Evolutionary conservation across 805 yeast genomes (phyloP).

Genomic region (Schizosaccharomyces lindneri): DNA sequence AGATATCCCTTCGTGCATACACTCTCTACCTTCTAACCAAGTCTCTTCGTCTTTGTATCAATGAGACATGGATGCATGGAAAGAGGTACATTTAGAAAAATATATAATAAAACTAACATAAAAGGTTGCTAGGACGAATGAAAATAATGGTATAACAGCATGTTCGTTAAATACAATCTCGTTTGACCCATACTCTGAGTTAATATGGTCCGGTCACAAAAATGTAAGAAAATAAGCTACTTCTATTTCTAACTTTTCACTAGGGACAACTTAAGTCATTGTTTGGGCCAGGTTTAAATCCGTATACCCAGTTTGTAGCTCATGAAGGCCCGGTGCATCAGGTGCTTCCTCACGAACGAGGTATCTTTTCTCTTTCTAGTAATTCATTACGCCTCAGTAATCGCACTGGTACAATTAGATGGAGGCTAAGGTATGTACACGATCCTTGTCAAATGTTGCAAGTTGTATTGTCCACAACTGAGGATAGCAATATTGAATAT

Average conservation of each 20-base stretch:
- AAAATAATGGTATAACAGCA: background rate
- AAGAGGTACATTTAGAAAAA: background rate
- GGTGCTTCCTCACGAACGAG: slow-evolving; percentile 28
- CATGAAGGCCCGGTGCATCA: slow-evolving; percentile 27
- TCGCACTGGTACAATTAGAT: slow-evolving; percentile 29
- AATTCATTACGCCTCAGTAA: slow-evolving; percentile 27
- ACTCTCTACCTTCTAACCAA: background rate
- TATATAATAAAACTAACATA: background rate
- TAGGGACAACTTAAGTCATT: slow-evolving; percentile 19
- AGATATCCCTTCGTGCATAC: background rate
- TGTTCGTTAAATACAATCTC: slow-evolving; percentile 11
- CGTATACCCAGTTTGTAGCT: slow-evolving; percentile 34
- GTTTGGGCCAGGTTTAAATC: slow-evolving; percentile 23
- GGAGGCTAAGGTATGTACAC: slow-evolving; percentile 7
- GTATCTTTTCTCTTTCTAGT: slow-evolving; percentile 29
- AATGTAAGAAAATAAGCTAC: slow-evolving; percentile 21
- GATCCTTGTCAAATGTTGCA: background rate
- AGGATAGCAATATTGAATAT: background rate
- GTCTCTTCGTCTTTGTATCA: background rate
- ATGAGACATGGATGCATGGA: slow-evolving; percentile 1
- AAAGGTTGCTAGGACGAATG: background rate
- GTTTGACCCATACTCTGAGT: slow-evolving; percentile 51
- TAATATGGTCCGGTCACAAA: slow-evolving; percentile 67
- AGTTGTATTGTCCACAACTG: background rate
- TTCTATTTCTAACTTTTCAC: background rate